Conservation (phyloP, 2,329 filamentous ascomycete genomes). For the Aspergillus fumigatus region DNA sequence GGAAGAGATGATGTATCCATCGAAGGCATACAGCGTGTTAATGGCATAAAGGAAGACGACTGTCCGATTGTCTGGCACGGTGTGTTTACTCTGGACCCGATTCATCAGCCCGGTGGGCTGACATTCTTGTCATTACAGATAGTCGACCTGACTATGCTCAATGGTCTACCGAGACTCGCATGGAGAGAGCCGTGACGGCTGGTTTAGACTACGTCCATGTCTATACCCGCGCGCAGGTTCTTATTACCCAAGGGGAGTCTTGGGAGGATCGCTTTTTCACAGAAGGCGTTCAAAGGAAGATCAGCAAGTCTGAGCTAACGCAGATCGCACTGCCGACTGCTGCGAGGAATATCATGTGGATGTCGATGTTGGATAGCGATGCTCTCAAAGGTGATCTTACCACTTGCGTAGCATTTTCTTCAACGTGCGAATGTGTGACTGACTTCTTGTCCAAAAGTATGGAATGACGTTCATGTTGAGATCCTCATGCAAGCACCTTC, state of each 20-base stretch:
- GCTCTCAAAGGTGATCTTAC: conserved; percentile 58
- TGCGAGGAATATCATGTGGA: conserved; percentile 64
- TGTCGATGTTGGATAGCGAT: conserved; percentile 69
- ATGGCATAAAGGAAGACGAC: conserved; percentile 63
- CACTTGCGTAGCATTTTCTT: neutral
- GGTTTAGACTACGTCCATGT: conserved; percentile 67
- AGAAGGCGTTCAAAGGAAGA: conserved; percentile 54
- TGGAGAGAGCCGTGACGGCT: conserved; percentile 59
- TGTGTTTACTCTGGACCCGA: conserved; percentile 34
- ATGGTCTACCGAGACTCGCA: conserved; percentile 65
- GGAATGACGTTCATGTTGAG: conserved; percentile 74
- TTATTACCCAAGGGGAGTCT: conserved; percentile 65
- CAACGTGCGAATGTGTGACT: neutral
- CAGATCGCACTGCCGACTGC: conserved; percentile 70
- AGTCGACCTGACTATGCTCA: conserved; percentile 69
- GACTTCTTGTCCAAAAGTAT: conserved; percentile 48
- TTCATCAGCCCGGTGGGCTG: neutral
- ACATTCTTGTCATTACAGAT: conserved; percentile 41
- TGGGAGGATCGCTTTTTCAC: conserved; percentile 67
- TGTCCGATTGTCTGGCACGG: conserved; percentile 65
- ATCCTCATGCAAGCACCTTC: conserved; percentile 75
- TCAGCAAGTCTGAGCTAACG: conserved; percentile 50
- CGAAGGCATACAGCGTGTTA: conserved; percentile 66
- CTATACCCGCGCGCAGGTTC: conserved; percentile 72
- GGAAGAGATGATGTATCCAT: conserved; percentile 67